Base-by-base conservation (phyloP, 1,284 basidiomycete genomes). In the Psilocybe mexicana region DNA sequence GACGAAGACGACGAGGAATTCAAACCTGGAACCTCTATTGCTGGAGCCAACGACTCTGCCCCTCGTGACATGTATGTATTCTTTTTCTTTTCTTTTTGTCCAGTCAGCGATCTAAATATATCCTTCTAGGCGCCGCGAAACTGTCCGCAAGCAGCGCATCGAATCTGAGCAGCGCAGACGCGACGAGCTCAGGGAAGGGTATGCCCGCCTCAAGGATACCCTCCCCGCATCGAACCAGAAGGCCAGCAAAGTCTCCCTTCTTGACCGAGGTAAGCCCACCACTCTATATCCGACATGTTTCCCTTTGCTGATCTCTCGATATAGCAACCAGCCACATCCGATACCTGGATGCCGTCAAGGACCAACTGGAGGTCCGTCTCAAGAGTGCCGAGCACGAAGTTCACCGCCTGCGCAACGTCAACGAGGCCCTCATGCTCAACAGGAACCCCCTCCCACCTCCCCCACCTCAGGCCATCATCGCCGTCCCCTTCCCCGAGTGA, bases 181-280 rank as follows among this genome's bases (percentile, higher is more conserved):
- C 49, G 90, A 94, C 67, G 92, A 94, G 75, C 87, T 94, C 67
- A 80, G 91, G 57, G 90, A 93, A 60, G 92, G 92, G 58, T 95
- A 94, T 75, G 83, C 87, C 67, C 82, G 88, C 57, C 86, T 95
- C 74, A 92, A 92, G 81, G 88, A 91, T 64, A 87, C 86, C 54
- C 85, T 95, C 61, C 93, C 93, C 25, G 78, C 86, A 55, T 90
- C 88, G 49, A 92, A 91, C 78, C 92, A 94, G 81, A 91, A 93
- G 79, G 86, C 87, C 14, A 92, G 88, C 82, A 94, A 95, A 77
- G 88, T 92, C 54, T 89, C 85, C 60, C 78, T 94, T 58, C 83
- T 95, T 66, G 92, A 94, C 69, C 86, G 92, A 67, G 87, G 87
- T 88, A 69, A 57, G 85, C 79, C n/a, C 49, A 54, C 50, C 44